These are phyloP conservation scores for Apiotrichum gracile DNA, from an alignment of 1,284 basidiomycete genomes.

Conservation along the genomic window DNA sequence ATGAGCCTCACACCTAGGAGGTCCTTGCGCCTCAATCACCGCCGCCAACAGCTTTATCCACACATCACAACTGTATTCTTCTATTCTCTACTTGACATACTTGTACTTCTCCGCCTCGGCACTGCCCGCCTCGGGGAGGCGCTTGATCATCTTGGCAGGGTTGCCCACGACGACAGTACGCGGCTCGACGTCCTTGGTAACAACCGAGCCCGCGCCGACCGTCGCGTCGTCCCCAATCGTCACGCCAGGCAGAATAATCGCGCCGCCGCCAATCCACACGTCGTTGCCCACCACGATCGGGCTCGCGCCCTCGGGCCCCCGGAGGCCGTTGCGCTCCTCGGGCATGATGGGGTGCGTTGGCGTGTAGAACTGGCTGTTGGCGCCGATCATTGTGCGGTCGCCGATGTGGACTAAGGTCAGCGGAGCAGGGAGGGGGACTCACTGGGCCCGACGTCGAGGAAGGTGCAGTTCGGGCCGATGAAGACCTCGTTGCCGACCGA, in stretches of 20 bases:
- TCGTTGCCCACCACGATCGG: constrained; percentile 46
- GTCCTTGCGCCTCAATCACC: too few relatives aligned
- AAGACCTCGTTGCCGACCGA: constrained; percentile 38
- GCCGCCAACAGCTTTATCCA: too few relatives aligned
- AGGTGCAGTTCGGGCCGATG: constrained; percentile 38
- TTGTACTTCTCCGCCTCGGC: too few relatives aligned
- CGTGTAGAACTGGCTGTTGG: constrained; percentile 46
- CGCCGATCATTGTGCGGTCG: constrained; percentile 43
- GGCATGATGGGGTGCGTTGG: constrained; percentile 47
- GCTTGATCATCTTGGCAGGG: constrained; percentile 49
- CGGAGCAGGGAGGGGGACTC: constrained; percentile 10
- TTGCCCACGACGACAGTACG: constrained; percentile 50
- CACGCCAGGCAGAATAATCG: constrained; percentile 48
- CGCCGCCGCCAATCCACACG: constrained; percentile 50
- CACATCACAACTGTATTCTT: too few relatives aligned
- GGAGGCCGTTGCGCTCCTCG: constrained; percentile 39
- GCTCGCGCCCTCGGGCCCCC: constrained; percentile 42
- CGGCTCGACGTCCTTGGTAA: constrained; percentile 49
- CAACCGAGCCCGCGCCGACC: constrained; percentile 50
- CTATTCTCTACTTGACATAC: too few relatives aligned
- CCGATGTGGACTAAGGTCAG: constrained; percentile 38
- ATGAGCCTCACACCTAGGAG: too few relatives aligned
- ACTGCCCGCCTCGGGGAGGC: constrained; percentile 14
- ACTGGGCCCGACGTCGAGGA: constrained; percentile 42
- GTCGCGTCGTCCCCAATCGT: constrained; percentile 50